A percentile compares a stretch with the other conserved stretches of the same genome.
phyloP scores from a whole-genome alignment of 2,329 filamentous ascomycete genomes.

The Endothia cerciana region DNA sequence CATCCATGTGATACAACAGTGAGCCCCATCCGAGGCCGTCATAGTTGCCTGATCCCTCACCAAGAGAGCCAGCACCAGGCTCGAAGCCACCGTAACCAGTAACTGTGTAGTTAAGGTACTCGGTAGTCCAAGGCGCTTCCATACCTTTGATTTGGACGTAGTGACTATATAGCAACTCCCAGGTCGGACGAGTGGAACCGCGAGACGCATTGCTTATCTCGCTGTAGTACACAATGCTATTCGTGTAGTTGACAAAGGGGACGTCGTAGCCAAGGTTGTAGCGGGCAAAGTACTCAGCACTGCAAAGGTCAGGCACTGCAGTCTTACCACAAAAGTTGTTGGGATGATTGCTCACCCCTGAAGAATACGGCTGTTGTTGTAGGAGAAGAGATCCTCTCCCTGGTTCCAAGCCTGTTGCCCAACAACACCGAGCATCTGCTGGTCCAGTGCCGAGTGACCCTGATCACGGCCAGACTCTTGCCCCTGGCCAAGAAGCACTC shows the following conservation, averaged over 20 bases:
- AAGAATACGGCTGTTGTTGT: constrained; percentile 34
- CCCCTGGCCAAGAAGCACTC: constrained; percentile 41
- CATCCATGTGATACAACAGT: too few species aligned
- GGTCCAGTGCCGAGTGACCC: constrained; percentile 47
- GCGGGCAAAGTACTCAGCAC: background rate
- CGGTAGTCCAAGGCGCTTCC: background rate
- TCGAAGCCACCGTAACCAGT: background rate
- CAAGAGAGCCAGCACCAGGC: background rate
- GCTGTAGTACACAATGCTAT: too few species aligned
- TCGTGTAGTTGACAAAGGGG: background rate
- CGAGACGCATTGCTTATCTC: background rate
- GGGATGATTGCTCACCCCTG: constrained; percentile 26
- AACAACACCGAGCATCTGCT: constrained; percentile 44
- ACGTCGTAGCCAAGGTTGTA: background rate
- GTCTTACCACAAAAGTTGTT: too few species aligned
- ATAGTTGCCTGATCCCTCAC: background rate
- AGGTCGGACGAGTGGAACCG: background rate
- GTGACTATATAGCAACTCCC: background rate
- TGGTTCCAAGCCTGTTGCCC: constrained; percentile 45
- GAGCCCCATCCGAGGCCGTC: too few species aligned
- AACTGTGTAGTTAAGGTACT: background rate
- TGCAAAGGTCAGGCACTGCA: too few species aligned
- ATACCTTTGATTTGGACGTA: background rate
- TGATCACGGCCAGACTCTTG: constrained; percentile 51
- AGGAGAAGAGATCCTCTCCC: constrained; percentile 27